phyloP scores from a whole-genome alignment of 225 moss, liverwort and hornwort species.

The Polytrichum commune region DNA sequence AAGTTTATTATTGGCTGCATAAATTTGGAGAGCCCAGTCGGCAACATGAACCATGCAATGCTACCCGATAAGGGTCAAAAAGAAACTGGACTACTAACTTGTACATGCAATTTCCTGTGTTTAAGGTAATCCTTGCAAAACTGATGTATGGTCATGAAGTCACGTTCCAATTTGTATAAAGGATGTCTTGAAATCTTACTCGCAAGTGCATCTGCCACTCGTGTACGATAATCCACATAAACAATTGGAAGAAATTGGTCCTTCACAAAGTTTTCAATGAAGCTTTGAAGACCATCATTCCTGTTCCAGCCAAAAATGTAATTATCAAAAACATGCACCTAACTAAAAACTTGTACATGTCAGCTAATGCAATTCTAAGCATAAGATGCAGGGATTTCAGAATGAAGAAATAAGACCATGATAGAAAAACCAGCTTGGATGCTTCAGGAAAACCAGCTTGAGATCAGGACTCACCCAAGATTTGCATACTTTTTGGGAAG shows the following conservation, averaged over 20 bases:
- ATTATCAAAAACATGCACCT: neutral
- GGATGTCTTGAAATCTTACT: constrained; percentile 45
- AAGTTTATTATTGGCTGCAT: too few relatives aligned
- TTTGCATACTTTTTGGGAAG: constrained; percentile 96
- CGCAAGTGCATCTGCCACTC: constrained; percentile 97
- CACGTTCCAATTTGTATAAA: neutral
- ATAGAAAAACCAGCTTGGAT: too few relatives aligned
- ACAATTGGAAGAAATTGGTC: constrained; percentile 98
- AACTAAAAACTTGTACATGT: too few relatives aligned
- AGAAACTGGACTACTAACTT: too few relatives aligned
- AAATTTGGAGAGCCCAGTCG: too few relatives aligned
- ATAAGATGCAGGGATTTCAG: too few relatives aligned
- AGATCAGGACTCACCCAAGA: constrained; percentile 61
- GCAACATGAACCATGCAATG: too few relatives aligned
- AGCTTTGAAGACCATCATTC: constrained; percentile 94
- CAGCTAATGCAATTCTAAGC: too few relatives aligned
- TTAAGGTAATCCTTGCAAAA: neutral
- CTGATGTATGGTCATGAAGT: neutral
- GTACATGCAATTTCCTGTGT: too few relatives aligned
- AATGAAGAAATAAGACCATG: too few relatives aligned
- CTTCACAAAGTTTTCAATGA: constrained; percentile 98
- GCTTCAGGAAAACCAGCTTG: too few relatives aligned
- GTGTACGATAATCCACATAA: constrained; percentile 95
- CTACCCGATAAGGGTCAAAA: too few relatives aligned
- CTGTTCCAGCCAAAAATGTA: constrained; percentile 32